Evolutionary conservation across 345 rosid species (phyloP), one percentile per base, ranked within the genome.

Genomic region (Salix udensis): DNA sequence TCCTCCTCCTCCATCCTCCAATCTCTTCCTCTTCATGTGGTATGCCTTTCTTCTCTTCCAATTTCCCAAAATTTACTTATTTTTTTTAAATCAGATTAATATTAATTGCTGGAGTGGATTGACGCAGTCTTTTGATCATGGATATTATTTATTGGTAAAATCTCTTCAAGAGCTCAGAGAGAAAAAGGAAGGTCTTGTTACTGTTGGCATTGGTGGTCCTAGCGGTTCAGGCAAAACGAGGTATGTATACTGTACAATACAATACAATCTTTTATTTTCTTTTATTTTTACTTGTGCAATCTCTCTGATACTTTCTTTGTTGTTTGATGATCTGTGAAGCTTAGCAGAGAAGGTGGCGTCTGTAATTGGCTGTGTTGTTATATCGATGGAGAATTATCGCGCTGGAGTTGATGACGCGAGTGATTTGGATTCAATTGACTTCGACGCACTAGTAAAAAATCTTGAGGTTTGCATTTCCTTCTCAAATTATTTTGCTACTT

Each of bases 151-250:
- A 62, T 78, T 96, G 67, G 91, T 96, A 10, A 96, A 94, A 88
- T 94, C 98, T 42, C 87, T 96, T 78, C 99, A 96, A 88, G 99
- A 96, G 62, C 97, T 96, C 28, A 85, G 99, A 81, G 95, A 88
- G 92, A 92, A 89, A 83, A 96, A 96, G 77, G 91, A 88, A 68
- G 95, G 97, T 81, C 65, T 87, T 82, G 98, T 96, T 75, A 90
- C 91, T 7, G 98, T 96, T 71, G 99, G 98, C 79, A 88, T 96
- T 46, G 98, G 98, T 76, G 99, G 99, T 53, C 99, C 99, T 31
- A 90, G 97, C 78, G 99, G 99, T 79, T 96, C 98, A 0, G 99
- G 99, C 68, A 96, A 96, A 86, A 83, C 99, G 3, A 96, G 98
- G 99, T 78, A 55, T 42, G 46, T 42, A 42, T 42, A 7, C 46